Conservation (phyloP, 352 stramenopile species). For the Phytophthora kernoviae region DNA sequence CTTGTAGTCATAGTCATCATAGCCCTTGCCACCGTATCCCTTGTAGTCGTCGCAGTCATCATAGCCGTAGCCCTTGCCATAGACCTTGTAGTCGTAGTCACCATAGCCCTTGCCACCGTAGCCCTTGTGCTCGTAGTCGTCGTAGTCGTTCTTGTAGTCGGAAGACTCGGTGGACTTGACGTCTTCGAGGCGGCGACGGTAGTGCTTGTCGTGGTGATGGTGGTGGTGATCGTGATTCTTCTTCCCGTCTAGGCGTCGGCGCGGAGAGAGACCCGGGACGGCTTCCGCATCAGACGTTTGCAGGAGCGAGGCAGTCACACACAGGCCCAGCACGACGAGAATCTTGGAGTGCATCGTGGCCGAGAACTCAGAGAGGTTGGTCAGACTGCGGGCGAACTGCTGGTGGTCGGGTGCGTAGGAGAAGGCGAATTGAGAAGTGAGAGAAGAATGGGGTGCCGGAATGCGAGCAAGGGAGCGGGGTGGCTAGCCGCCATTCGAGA, state of each 20-base stretch:
- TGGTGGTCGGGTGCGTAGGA: conserved; percentile 5
- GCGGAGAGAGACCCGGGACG: conserved; percentile 2
- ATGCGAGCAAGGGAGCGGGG: background rate
- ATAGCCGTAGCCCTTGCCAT: too few relatives aligned
- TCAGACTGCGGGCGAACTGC: background rate
- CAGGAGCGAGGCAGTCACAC: conserved; percentile 8
- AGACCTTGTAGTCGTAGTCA: background rate
- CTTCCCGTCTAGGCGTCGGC: conserved; percentile 18
- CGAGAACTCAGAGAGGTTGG: background rate
- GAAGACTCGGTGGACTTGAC: conserved; percentile 20
- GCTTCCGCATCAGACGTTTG: background rate
- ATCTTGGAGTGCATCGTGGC: conserved; percentile 15
- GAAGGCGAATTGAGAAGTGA: conserved; percentile 21
- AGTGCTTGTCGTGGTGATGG: background rate
- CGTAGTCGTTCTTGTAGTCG: conserved; percentile 4
- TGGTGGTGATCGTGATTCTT: conserved; percentile 16
- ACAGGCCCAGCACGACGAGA: conserved; percentile 8
- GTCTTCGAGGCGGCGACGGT: conserved; percentile 26
- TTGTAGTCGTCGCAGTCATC: too few relatives aligned
- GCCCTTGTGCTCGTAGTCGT: conserved; percentile 9
- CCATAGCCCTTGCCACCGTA: background rate
- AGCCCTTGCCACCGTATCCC: background rate
- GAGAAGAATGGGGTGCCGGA: background rate
- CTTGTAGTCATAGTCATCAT: background rate
- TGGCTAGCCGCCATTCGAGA: too few relatives aligned